phyloP scores from a whole-genome alignment of 345 rosid genomes.

The Pseudoturritis turrita region DNA sequence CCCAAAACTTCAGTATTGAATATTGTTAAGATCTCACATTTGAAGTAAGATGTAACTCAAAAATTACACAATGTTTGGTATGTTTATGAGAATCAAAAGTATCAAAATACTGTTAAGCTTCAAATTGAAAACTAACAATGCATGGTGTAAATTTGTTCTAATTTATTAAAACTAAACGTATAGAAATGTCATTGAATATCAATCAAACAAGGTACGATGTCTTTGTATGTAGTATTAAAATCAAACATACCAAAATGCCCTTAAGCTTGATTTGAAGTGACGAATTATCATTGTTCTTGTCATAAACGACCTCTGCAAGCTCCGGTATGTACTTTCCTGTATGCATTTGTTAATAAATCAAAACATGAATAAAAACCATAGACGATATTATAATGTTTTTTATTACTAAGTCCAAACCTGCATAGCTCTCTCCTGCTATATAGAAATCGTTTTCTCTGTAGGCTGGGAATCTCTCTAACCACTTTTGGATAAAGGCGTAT shows the following conservation, averaged over 20 bases:
- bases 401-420: slow-evolving; percentile 42
- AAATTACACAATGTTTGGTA: background rate
- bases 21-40: background rate
- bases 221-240: background rate
- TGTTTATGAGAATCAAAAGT: slow-evolving; percentile 6
- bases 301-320: slow-evolving; percentile 66
- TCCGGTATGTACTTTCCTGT: slow-evolving; percentile 88
- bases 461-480: slow-evolving; percentile 77
- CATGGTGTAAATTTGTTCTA: background rate
- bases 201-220: background rate
- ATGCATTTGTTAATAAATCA: background rate
- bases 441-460: slow-evolving; percentile 52
- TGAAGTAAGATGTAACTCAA: background rate
- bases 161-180: background rate
- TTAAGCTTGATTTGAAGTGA: slow-evolving; percentile 53
- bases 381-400: background rate
- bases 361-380: background rate
- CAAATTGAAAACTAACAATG: background rate
- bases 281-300: slow-evolving; percentile 57
- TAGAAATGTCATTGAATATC: background rate
- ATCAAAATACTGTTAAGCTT: slow-evolving; percentile 68
- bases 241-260: slow-evolving; percentile 68
- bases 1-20: background rate
- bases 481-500: slow-evolving; percentile 61
- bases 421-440: slow-evolving; percentile 95